Evolutionary conservation across 1,284 basidiomycete species (phyloP), one percentile per base, ranked within the genome.

Genomic region (Moniliophthora roreri): DNA sequence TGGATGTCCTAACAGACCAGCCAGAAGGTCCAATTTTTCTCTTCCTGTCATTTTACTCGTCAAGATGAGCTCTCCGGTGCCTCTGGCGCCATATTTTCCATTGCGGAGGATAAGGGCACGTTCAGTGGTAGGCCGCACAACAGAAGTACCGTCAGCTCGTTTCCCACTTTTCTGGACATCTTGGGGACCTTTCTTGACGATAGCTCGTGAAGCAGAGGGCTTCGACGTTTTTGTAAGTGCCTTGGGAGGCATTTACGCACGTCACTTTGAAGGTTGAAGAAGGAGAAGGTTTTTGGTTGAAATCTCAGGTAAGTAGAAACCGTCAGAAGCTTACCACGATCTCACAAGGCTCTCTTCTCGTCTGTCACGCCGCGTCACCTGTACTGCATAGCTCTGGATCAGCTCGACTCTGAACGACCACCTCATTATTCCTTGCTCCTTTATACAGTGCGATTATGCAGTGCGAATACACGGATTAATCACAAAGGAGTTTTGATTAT

Each of bases 11-110:
- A 4, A 69, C 71, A 51, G 62, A 88, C 88, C 87, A 59, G 86
- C 87, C 35, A 91, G 70, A 24, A 91, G 75, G 63, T 89, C 87
- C 24, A 91, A 73, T 62, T 91, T 91, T 68, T 91, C 89, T 61
- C 86, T 77, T 1, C 88, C 88, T 53, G 77, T 82, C 60, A 89
- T 78, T 63, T 77, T 85, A 32, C 70, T 75, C 51, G 75, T 71
- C 16, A 79, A 66, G 44, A 83, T 64, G 37, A 89, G 24, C 66
- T 89, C 87, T 23, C 87, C 88, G 2, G 82, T 82, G 40, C 88
- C 88, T 53, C 76, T 78, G 26, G 84, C 74, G 3, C 84, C 87
- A 67, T 86, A 69, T 62, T 88, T 90, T 37, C 85, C 85, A 63
- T 89, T 87, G 54, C 89, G 79, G 54, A 91, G 67, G 53, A 89